phyloP scores from a whole-genome alignment of 352 stramenopile genomes.

The Sclerospora graminicola region DNA sequence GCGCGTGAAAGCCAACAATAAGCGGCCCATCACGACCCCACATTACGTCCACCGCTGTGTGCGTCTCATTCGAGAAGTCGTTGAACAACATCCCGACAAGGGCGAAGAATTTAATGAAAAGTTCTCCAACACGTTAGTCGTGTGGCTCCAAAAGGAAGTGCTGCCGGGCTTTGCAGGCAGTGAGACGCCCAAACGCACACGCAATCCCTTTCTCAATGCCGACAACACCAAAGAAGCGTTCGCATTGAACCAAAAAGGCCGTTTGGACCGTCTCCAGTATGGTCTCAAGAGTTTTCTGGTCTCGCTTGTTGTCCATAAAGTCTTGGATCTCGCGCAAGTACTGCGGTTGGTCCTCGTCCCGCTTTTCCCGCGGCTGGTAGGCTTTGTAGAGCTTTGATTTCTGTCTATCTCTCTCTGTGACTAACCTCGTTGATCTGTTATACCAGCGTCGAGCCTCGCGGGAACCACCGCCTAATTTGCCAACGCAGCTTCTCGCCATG shows the following conservation, averaged over 20 bases:
- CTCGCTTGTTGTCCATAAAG: slow-evolving; percentile 73
- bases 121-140: slow-evolving; percentile 71
- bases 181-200: slow-evolving; percentile 64
- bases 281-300: slow-evolving; percentile 80
- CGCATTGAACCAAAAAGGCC: slow-evolving; percentile 70
- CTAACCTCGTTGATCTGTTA: no score
- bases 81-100: slow-evolving; percentile 76
- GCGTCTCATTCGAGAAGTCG: slow-evolving; percentile 69
- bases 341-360: slow-evolving; percentile 76
- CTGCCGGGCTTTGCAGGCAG: slow-evolving; percentile 68
- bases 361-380: slow-evolving; percentile 66
- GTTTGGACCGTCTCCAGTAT: slow-evolving; percentile 77
- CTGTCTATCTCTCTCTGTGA: no score
- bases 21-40: slow-evolving; percentile 68
- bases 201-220: slow-evolving; percentile 73
- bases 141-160: slow-evolving; percentile 84
- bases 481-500: slow-evolving; percentile 76
- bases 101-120: slow-evolving; percentile 79
- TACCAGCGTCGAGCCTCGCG: slow-evolving; percentile 48
- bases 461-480: slow-evolving; percentile 64
- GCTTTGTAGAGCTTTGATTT: no score
- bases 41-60: slow-evolving; percentile 82
- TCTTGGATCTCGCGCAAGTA: slow-evolving; percentile 77
- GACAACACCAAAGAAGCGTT: slow-evolving; percentile 80
- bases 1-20: slow-evolving; percentile 56